Evolutionary conservation across 1,284 basidiomycete genomes (phyloP).

Genomic region (Neolentinus lepideus): DNA sequence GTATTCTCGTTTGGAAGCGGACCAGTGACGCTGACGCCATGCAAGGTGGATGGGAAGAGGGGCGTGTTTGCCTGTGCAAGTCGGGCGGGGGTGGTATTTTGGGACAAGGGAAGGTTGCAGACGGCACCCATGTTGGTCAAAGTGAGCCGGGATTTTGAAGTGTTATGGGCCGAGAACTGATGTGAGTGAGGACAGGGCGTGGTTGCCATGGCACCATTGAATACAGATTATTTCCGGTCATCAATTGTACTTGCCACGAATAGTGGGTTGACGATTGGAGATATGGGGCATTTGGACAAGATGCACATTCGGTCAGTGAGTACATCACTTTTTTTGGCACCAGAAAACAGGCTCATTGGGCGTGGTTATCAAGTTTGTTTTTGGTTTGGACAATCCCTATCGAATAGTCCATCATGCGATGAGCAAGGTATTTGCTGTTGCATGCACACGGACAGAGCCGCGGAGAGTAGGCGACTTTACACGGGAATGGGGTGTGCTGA

Average conservation of each 20-base stretch:
- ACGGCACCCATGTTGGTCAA: conserved; percentile 71
- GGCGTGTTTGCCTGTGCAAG: conserved; percentile 62
- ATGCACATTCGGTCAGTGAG: conserved; percentile 75
- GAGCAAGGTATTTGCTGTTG: conserved; percentile 57
- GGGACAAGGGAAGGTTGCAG: conserved; percentile 57
- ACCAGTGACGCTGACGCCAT: conserved; percentile 56
- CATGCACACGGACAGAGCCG: conserved; percentile 45
- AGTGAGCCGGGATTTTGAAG: conserved; percentile 32
- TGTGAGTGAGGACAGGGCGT: conserved; percentile 42
- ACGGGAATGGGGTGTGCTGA: conserved; percentile 47
- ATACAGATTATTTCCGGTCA: conserved; percentile 37
- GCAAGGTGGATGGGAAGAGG: conserved; percentile 39
- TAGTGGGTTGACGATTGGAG: conserved; percentile 55
- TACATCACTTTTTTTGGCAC: conserved; percentile 3
- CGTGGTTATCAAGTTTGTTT: conserved; percentile 42
- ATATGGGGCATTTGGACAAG: conserved; percentile 67
- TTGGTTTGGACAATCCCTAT: conserved; percentile 63
- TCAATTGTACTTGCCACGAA: conserved; percentile 54
- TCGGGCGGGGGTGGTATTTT: conserved; percentile 57
- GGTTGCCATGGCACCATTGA: conserved; percentile 43
- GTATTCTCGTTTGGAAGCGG: conserved; percentile 59
- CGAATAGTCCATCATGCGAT: conserved; percentile 52
- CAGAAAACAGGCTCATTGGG: neutral
- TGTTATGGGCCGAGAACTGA: neutral
- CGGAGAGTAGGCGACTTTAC: conserved; percentile 47